Evolutionary conservation across 345 rosid genomes (phyloP).

Genomic region (Microthlaspi erraticum): DNA sequence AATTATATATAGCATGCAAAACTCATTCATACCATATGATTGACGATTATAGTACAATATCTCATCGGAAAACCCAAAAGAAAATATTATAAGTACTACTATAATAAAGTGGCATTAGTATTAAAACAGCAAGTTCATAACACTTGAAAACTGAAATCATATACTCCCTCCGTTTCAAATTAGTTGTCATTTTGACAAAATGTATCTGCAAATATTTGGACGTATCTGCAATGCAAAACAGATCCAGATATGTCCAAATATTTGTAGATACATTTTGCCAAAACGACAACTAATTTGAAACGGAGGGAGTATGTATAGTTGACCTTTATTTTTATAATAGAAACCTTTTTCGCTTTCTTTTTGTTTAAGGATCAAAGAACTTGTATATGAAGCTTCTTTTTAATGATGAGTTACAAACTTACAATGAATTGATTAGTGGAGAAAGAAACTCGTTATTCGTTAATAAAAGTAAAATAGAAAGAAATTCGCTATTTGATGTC

Average conservation of each 20-base stretch:
- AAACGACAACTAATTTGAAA: too few relatives aligned
- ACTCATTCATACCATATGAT: slow-evolving; percentile 27
- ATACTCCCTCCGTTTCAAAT: too few relatives aligned
- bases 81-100: background rate
- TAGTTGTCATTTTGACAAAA: too few relatives aligned
- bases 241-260: too few relatives aligned
- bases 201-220: too few relatives aligned
- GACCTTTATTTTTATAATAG: slow-evolving; percentile 28
- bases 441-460: background rate
- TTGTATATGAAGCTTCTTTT: slow-evolving; percentile 30
- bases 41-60: slow-evolving; percentile 5
- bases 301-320: slow-evolving; percentile 28
- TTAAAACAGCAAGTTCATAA: slow-evolving; percentile 19
- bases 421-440: slow-evolving; percentile 10
- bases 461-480: too few relatives aligned
- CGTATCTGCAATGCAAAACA: too few relatives aligned
- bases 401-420: too few relatives aligned
- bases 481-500: background rate
- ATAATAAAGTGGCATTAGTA: background rate
- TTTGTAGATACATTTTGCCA: too few relatives aligned
- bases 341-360: slow-evolving; percentile 21
- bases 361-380: slow-evolving; percentile 27
- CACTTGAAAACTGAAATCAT: slow-evolving; percentile 20
- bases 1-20: slow-evolving; percentile 33
- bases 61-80: background rate